These are phyloP conservation scores for Scutellaria baicalensis DNA, from an alignment of 257 asterid genomes.

Conservation along the genomic window DNA sequence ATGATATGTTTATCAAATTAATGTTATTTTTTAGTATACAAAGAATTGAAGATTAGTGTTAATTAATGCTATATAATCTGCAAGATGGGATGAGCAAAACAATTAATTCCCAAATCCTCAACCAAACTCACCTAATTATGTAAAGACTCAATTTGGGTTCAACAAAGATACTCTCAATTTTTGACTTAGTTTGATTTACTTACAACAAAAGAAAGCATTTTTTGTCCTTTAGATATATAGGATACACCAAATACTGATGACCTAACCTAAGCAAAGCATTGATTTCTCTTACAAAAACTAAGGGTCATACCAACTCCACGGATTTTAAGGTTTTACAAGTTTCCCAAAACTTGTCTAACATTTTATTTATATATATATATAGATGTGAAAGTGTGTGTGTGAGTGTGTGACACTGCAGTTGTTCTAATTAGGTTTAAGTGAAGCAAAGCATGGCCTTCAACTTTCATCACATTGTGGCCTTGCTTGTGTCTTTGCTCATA, in stretches of 20 bases:
- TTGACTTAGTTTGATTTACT: conserved; percentile 15
- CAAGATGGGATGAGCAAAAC: background rate
- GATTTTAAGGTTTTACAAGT: conserved; percentile 26
- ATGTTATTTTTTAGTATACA: too few species aligned
- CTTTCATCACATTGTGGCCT: conserved; percentile 1
- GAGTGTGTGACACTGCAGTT: background rate
- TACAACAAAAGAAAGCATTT: conserved; percentile 22
- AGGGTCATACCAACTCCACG: conserved; percentile 52
- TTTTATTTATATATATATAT: conserved; percentile 3
- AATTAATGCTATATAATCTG: background rate
- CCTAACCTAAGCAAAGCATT: conserved; percentile 42
- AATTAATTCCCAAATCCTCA: background rate
- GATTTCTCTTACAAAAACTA: background rate
- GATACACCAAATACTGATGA: conserved; percentile 30
- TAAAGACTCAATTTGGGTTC: background rate
- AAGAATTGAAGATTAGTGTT: too few species aligned
- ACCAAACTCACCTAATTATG: conserved; percentile 32
- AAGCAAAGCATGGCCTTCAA: conserved; percentile 31
- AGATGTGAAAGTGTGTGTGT: background rate
- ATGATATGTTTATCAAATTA: too few species aligned
- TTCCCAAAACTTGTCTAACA: conserved; percentile 9
- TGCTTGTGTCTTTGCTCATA: conserved; percentile 22
- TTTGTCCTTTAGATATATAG: conserved; percentile 35
- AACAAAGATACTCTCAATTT: background rate
- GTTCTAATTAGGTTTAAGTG: background rate